These are phyloP conservation scores for Gremmenia infestans DNA, from an alignment of 2,329 filamentous ascomycete genomes.

Conservation along the genomic window DNA sequence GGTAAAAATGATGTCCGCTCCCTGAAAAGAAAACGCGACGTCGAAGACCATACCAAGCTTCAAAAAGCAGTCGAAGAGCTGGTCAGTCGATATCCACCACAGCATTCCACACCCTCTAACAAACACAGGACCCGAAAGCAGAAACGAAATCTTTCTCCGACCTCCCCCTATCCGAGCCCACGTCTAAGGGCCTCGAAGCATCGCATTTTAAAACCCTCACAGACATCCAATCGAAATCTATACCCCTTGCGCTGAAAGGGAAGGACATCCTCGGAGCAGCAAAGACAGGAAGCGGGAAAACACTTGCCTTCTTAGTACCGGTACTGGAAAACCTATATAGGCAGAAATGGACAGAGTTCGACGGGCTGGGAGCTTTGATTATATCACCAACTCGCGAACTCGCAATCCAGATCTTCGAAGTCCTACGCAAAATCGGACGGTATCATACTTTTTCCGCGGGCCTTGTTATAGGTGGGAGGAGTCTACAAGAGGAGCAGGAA, in stretches of 20 bases:
- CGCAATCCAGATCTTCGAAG: conserved; percentile 94
- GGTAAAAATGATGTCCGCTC: conserved; percentile 20
- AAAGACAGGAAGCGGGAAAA: conserved; percentile 94
- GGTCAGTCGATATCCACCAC: conserved; percentile 18
- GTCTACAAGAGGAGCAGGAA: conserved; percentile 78
- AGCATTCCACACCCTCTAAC: conserved; percentile 6
- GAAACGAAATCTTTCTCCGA: conserved; percentile 65
- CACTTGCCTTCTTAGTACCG: conserved; percentile 84
- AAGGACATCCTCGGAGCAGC: conserved; percentile 88
- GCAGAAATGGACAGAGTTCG: conserved; percentile 80
- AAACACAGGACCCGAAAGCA: conserved; percentile 27
- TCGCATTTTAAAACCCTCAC: conserved; percentile 89
- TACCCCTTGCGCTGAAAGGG: conserved; percentile 80
- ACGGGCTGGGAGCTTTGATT: conserved; percentile 88
- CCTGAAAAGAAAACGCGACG: conserved; percentile 30
- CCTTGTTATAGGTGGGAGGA: conserved; percentile 90
- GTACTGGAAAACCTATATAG: conserved; percentile 90
- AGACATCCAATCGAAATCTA: conserved; percentile 85
- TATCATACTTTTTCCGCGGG: conserved; percentile 90
- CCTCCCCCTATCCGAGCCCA: conserved; percentile 79
- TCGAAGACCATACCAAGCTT: conserved; percentile 29
- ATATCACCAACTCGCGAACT: conserved; percentile 92
- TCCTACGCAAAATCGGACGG: conserved; percentile 82
- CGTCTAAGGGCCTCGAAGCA: conserved; percentile 70
- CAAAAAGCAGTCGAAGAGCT: conserved; percentile 29